A percentile compares a stretch with the other conserved stretches of the same genome.
Evolutionary conservation across 2,329 filamentous ascomycete genomes (phyloP).

Genomic region (Fusarium tricinctum): DNA sequence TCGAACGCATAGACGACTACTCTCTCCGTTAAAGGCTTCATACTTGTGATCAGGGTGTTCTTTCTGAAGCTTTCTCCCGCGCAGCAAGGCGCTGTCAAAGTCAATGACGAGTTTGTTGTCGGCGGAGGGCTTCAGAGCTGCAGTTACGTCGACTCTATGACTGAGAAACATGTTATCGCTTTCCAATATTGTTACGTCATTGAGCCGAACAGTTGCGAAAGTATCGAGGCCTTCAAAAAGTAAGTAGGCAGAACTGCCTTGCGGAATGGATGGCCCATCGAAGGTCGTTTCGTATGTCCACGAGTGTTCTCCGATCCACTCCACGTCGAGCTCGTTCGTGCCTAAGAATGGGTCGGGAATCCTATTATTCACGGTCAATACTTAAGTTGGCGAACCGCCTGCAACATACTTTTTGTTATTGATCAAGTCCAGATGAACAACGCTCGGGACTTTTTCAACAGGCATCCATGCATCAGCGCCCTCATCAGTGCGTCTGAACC

Average conservation of each 20-base stretch:
- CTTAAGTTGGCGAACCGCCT: background rate
- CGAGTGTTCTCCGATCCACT: constrained; percentile 8
- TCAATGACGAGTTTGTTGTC: background rate
- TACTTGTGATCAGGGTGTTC: constrained; percentile 22
- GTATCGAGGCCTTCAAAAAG: constrained; percentile 20
- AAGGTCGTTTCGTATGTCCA: constrained; percentile 22
- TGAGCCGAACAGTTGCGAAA: background rate
- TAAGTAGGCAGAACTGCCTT: background rate
- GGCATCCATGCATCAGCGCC: background rate
- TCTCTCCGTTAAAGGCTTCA: constrained; percentile 49
- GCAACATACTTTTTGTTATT: background rate
- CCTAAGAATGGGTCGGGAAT: constrained; percentile 8
- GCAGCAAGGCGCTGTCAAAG: constrained; percentile 13
- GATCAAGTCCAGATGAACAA: background rate
- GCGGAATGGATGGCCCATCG: background rate
- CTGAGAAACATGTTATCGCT: constrained; percentile 23
- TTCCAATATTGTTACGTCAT: background rate
- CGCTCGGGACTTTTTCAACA: background rate
- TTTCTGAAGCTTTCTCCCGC: constrained; percentile 1
- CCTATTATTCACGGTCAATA: background rate
- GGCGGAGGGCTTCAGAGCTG: background rate
- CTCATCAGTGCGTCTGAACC: background rate
- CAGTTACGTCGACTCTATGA: constrained; percentile 1
- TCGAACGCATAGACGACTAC: constrained; percentile 56
- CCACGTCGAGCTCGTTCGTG: constrained; percentile 9